phyloP scores from a whole-genome alignment of 2,329 filamentous ascomycete species.

The Lecanicillium sp. region DNA sequence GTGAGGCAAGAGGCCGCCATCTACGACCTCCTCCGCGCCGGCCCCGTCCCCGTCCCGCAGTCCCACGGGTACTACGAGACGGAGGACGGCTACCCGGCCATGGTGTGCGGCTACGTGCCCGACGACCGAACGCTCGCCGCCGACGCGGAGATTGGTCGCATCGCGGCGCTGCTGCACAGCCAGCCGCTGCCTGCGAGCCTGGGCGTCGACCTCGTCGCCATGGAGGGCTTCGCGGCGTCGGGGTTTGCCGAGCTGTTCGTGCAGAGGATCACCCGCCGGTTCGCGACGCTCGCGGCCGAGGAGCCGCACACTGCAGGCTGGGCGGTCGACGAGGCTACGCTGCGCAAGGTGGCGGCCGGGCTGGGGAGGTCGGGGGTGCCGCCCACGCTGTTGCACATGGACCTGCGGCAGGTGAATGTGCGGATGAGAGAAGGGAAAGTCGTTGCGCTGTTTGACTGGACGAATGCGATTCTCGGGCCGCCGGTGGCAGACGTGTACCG shows the following conservation, averaged over 20 bases:
- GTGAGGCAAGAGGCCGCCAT: slow-evolving; percentile 16
- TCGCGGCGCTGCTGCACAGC: slow-evolving; percentile 15
- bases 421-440: slow-evolving; percentile 5
- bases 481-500: slow-evolving; percentile 15
- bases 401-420: slow-evolving; percentile 16
- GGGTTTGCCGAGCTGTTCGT: slow-evolving; percentile 8
- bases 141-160: slow-evolving; percentile 12
- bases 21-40: slow-evolving; percentile 11
- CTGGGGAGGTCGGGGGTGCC: neutral
- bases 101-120: slow-evolving; percentile 16
- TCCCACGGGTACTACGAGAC: slow-evolving; percentile 10
- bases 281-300: slow-evolving; percentile 6
- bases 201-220: slow-evolving; percentile 14
- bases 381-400: slow-evolving; percentile 17
- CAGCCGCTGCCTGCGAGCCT: slow-evolving; percentile 10
- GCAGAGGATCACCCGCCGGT: slow-evolving; percentile 15
- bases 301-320: slow-evolving; percentile 11
- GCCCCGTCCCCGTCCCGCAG: slow-evolving; percentile 13
- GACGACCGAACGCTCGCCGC: slow-evolving; percentile 11
- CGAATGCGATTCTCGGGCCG: slow-evolving; percentile 15
- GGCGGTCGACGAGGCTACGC: neutral
- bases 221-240: slow-evolving; percentile 9
- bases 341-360: slow-evolving; percentile 10
- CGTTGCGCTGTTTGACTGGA: slow-evolving; percentile 18
- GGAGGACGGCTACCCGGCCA: slow-evolving; percentile 15